A percentile compares a stretch with the other conserved stretches of the same genome.
Conservation (phyloP, 179 eudicot genomes). For the Actinidia arguta region DNA sequence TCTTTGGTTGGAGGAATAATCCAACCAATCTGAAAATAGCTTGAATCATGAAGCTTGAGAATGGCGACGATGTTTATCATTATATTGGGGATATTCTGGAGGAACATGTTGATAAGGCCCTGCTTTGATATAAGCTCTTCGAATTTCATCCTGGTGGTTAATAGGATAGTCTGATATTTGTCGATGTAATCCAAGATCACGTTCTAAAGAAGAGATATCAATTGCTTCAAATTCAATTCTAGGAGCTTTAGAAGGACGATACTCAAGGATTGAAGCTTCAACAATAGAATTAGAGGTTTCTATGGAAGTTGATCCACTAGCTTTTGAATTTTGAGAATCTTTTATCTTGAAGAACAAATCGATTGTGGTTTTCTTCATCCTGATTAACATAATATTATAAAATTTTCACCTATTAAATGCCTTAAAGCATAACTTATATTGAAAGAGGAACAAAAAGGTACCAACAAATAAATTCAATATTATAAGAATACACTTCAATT, state of each 20-base stretch:
- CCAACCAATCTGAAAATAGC: not conserved
- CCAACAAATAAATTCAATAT: no score
- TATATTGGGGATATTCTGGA: not conserved
- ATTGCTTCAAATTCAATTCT: not conserved
- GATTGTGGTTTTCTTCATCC: not conserved
- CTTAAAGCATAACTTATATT: no score
- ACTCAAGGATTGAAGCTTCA: not conserved
- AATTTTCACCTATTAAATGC: not conserved
- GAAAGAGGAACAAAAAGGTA: no score
- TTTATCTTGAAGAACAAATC: not conserved
- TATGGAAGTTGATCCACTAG: not conserved
- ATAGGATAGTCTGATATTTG: not conserved
- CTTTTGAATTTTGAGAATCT: not conserved
- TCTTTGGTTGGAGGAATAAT: not conserved
- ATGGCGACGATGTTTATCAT: not conserved
- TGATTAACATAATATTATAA: not conserved
- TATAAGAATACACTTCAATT: no score
- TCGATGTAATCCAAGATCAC: not conserved
- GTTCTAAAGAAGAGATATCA: constrained; percentile 13
- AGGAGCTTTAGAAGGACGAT: not conserved
- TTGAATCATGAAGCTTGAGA: not conserved
- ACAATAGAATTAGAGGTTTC: not conserved
- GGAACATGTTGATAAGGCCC: constrained; percentile 1
- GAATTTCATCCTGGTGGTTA: not conserved
- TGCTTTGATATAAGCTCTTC: not conserved